These are phyloP conservation scores for Eutrema heterophyllum DNA, from an alignment of 345 rosid genomes.

Conservation along the genomic window DNA sequence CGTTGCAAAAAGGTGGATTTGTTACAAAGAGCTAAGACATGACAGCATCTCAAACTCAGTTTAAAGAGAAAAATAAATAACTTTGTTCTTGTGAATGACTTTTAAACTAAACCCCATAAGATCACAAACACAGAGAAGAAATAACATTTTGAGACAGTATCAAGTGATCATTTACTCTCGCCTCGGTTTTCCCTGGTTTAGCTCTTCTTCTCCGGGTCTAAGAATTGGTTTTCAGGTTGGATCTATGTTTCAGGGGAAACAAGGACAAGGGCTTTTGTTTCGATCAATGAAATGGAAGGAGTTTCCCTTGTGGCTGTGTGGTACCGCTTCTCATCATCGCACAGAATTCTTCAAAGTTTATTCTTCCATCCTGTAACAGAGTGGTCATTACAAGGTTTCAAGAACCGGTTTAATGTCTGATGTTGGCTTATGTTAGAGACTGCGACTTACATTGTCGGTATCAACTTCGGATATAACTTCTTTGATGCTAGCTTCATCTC, in stretches of 20 bases:
- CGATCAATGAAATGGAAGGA: constrained; percentile 33
- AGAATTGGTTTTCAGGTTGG: not conserved
- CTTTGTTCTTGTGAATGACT: not conserved
- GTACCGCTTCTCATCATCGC: constrained; percentile 88
- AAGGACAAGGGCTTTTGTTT: not conserved
- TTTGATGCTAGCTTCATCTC: constrained; percentile 74
- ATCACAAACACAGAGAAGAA: not conserved
- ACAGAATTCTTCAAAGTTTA: constrained; percentile 88
- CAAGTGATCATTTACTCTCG: constrained; percentile 5
- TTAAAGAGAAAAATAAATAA: not conserved
- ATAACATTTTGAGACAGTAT: not conserved
- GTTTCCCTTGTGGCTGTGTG: constrained; percentile 41
- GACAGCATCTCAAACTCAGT: not conserved
- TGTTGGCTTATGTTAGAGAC: not conserved
- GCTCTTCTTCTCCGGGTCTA: not conserved
- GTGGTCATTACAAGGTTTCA: not conserved
- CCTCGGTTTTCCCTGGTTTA: not conserved
- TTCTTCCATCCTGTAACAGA: constrained; percentile 68
- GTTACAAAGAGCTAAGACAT: not conserved
- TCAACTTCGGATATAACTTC: constrained; percentile 87
- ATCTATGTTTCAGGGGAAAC: not conserved
- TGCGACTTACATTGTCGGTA: constrained; percentile 68
- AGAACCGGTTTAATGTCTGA: not conserved
- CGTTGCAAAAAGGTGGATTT: not conserved
- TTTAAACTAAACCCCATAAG: not conserved